phyloP scores from a whole-genome alignment of 768 basidiomycete species.

The Russula ochroleuca region DNA sequence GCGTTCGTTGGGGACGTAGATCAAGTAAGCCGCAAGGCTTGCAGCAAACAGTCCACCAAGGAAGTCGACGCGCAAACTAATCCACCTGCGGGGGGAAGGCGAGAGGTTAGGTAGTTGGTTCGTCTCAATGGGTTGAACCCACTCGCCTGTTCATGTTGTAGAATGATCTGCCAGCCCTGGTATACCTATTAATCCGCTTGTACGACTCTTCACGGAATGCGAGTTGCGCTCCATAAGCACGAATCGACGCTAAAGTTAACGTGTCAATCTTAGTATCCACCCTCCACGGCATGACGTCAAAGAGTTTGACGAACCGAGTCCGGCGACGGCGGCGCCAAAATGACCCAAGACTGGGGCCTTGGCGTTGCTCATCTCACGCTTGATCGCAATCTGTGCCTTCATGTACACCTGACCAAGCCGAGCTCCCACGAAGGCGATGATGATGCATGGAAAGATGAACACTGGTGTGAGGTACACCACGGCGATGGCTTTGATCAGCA shows the following conservation, averaged over 20 bases:
- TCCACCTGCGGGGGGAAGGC: slow-evolving; percentile 38
- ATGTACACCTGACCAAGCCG: slow-evolving; percentile 50
- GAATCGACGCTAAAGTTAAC: slow-evolving; percentile 39
- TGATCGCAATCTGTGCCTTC: slow-evolving; percentile 51
- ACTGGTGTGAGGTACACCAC: slow-evolving; percentile 39
- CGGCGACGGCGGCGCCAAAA: slow-evolving; percentile 50
- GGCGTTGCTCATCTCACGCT: slow-evolving; percentile 52
- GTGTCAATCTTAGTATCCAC: not conserved
- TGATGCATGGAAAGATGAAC: slow-evolving; percentile 40
- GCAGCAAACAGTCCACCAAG: slow-evolving; percentile 51
- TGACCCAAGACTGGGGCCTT: slow-evolving; percentile 48
- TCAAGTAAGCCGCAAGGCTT: slow-evolving; percentile 47
- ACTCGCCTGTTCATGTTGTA: slow-evolving; percentile 47
- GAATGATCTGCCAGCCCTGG: slow-evolving; percentile 40
- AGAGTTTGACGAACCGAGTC: slow-evolving; percentile 37
- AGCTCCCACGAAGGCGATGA: slow-evolving; percentile 39
- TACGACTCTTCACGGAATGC: slow-evolving; percentile 42
- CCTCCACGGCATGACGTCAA: not conserved
- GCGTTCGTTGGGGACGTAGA: slow-evolving; percentile 40
- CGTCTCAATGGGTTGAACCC: not conserved
- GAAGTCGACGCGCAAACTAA: slow-evolving; percentile 51
- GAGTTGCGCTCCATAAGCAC: slow-evolving; percentile 52
- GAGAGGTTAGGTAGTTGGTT: not conserved
- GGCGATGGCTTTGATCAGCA: slow-evolving; percentile 39
- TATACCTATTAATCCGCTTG: slow-evolving; percentile 46